Evolutionary conservation across 2,329 filamentous ascomycete genomes (phyloP).

Genomic region (Albifimbria verrucaria): DNA sequence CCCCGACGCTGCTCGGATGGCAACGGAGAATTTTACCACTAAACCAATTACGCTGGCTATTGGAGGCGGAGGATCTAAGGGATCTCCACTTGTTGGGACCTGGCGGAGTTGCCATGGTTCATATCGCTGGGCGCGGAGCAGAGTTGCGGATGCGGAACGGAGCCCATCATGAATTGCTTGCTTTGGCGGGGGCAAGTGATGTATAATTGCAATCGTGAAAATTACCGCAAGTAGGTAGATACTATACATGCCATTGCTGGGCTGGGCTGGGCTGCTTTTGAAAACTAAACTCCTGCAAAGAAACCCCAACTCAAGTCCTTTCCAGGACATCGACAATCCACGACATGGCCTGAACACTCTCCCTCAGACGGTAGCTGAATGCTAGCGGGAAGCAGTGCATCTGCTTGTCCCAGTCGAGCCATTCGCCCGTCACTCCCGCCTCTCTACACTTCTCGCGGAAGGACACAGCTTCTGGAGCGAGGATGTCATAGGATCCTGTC

Average conservation of each 20-base stretch:
- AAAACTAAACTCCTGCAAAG: too few species aligned
- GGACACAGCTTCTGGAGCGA: slow-evolving; percentile 47
- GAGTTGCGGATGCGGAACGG: background rate
- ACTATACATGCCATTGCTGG: too few species aligned
- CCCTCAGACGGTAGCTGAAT: slow-evolving; percentile 42
- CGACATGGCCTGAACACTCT: slow-evolving; percentile 30
- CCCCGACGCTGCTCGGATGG: slow-evolving; percentile 16
- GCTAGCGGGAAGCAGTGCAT: slow-evolving; percentile 59
- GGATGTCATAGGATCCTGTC: slow-evolving; percentile 48
- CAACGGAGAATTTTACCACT: slow-evolving; percentile 21
- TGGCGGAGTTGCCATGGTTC: background rate
- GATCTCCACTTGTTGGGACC: background rate
- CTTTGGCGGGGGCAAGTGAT: background rate
- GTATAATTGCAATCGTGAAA: background rate
- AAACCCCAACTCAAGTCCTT: background rate
- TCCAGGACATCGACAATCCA: slow-evolving; percentile 16
- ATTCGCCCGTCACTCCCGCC: slow-evolving; percentile 44
- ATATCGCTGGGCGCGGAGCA: background rate
- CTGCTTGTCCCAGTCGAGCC: slow-evolving; percentile 57
- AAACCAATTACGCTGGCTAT: slow-evolving; percentile 16
- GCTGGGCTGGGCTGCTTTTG: too few species aligned
- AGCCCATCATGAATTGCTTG: background rate
- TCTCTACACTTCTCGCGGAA: slow-evolving; percentile 44
- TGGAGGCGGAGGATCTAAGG: background rate
- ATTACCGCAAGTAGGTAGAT: too few species aligned